Evolutionary conservation across 2,329 filamentous ascomycete genomes (phyloP).

Genomic region (Xylaria multiplex): DNA sequence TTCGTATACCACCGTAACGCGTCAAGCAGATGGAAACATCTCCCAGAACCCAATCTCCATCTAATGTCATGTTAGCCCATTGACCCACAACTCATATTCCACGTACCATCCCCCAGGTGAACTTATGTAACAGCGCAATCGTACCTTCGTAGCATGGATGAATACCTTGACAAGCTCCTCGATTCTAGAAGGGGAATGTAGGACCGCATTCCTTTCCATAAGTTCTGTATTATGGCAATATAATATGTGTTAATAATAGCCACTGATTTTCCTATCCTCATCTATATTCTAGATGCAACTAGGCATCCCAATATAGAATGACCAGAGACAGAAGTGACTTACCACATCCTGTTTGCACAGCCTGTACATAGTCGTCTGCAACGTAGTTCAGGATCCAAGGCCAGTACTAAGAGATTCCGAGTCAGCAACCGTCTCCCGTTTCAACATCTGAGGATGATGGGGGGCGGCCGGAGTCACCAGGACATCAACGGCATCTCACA

Average conservation of each 20-base stretch:
- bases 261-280: not conserved
- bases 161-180: slow-evolving; percentile 88
- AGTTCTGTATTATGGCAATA: slow-evolving; percentile 61
- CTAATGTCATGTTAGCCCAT: slow-evolving; percentile 48
- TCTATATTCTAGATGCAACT: not conserved
- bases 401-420: slow-evolving; percentile 68
- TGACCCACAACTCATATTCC: not conserved
- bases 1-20: not conserved
- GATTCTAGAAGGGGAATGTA: slow-evolving; percentile 77
- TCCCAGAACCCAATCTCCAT: slow-evolving; percentile 67
- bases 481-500: not conserved
- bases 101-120: not conserved
- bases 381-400: slow-evolving; percentile 92
- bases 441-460: not conserved
- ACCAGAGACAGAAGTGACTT: slow-evolving; percentile 46
- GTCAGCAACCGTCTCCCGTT: slow-evolving; percentile 3
- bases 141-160: slow-evolving; percentile 83
- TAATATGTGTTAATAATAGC: slow-evolving; percentile 4
- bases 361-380: slow-evolving; percentile 79
- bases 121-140: slow-evolving; percentile 40
- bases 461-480: not conserved
- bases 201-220: slow-evolving; percentile 77
- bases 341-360: slow-evolving; percentile 77
- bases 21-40: slow-evolving; percentile 56
- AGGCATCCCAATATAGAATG: not conserved